These are phyloP conservation scores for Teratosphaeria zuluensis DNA, from an alignment of 2,329 filamentous ascomycete species.

Conservation along the genomic window DNA sequence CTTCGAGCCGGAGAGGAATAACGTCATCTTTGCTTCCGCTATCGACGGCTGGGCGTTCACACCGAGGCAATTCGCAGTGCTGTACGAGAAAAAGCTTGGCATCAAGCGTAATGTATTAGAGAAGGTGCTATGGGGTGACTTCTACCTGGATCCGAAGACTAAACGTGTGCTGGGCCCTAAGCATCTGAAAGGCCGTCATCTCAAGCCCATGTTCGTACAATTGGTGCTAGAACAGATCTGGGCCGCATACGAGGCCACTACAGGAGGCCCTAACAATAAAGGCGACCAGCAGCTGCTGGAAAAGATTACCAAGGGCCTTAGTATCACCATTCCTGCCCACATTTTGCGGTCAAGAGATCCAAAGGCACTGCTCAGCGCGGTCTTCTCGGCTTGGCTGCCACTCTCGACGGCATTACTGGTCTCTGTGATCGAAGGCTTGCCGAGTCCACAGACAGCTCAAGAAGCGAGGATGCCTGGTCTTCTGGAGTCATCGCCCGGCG, in stretches of 20 bases:
- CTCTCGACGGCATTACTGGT: slow-evolving; percentile 87
- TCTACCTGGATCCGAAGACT: slow-evolving; percentile 91
- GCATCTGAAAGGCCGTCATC: slow-evolving; percentile 78
- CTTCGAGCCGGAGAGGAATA: slow-evolving; percentile 96
- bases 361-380: slow-evolving; percentile 68
- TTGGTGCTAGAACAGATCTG: slow-evolving; percentile 91
- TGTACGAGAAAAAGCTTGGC: slow-evolving; percentile 95
- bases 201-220: slow-evolving; percentile 98
- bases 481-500: slow-evolving; percentile 69
- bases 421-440: slow-evolving; percentile 85
- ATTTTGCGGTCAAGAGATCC: slow-evolving; percentile 76
- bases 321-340: slow-evolving; percentile 74
- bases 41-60: slow-evolving; percentile 99
- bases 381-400: slow-evolving; percentile 86
- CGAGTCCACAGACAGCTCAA: slow-evolving; percentile 73
- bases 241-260: slow-evolving; percentile 89
- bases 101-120: slow-evolving; percentile 83
- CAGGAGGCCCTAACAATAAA: slow-evolving; percentile 69
- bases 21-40: slow-evolving; percentile 96
- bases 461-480: slow-evolving; percentile 68
- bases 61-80: slow-evolving; percentile 78
- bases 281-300: slow-evolving; percentile 75
- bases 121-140: slow-evolving; percentile 94
- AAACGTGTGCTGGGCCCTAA: slow-evolving; percentile 86
- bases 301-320: slow-evolving; percentile 89